Percentiles rank a stretch among this genome's conserved stretches.
phyloP scores from a whole-genome alignment of 495 filamentous ascomycete species.

The Hyaloscypha hepaticicola region DNA sequence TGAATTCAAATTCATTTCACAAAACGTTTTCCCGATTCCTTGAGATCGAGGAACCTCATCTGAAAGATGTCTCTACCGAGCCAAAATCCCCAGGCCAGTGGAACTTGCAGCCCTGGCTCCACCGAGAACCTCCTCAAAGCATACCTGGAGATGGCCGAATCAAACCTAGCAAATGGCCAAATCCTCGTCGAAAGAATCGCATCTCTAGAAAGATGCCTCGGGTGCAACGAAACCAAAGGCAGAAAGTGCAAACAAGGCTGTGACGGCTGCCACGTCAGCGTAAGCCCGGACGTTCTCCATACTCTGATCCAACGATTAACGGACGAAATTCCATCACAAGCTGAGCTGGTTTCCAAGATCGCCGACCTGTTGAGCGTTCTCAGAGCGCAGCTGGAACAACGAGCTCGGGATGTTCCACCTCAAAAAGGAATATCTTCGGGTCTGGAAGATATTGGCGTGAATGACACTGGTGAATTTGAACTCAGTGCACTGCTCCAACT shows the following conservation, averaged over 20 bases:
- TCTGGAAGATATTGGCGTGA: not conserved
- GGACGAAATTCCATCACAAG: not conserved
- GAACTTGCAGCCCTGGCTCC: not conserved
- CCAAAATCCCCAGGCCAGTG: not conserved
- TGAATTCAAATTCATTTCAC: not conserved
- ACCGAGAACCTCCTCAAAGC: not conserved
- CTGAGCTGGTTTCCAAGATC: not conserved
- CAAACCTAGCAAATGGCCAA: not conserved
- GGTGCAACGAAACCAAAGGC: not conserved
- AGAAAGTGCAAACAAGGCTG: not conserved
- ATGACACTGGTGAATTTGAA: not conserved
- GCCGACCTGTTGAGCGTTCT: not conserved
- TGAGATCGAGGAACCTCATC: not conserved
- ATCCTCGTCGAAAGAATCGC: not conserved
- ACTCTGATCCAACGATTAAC: not conserved
- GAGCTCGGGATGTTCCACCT: too few species aligned
- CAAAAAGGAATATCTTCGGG: too few species aligned
- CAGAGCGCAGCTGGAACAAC: not conserved
- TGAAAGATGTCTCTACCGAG: not conserved
- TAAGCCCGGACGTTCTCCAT: not conserved
- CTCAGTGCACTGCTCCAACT: not conserved
- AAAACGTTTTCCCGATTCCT: not conserved
- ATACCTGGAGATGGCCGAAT: not conserved
- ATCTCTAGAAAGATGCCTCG: not conserved
- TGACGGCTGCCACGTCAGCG: not conserved